Conservation (phyloP, 495 filamentous ascomycete species). For the Letharia columbiana region DNA sequence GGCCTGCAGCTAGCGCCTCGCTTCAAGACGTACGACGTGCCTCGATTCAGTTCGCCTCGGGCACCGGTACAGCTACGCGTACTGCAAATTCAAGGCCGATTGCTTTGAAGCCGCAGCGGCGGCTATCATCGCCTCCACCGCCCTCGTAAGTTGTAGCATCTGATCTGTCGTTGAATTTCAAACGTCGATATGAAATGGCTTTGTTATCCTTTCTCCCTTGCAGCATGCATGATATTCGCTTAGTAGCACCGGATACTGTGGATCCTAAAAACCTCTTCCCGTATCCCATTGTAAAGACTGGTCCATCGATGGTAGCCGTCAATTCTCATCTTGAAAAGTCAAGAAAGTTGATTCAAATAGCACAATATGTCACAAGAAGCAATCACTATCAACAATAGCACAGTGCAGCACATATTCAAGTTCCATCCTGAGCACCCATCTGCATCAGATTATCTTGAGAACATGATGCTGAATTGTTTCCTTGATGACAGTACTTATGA, state of each 20-base stretch:
- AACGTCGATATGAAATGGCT: neutral
- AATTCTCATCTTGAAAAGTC: neutral
- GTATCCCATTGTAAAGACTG: neutral
- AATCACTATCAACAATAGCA: neutral
- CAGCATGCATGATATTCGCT: neutral
- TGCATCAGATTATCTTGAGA: conserved; percentile 1
- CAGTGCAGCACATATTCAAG: neutral
- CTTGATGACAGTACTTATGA: conserved; percentile 37
- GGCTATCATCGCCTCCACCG: conserved; percentile 28
- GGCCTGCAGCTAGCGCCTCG: neutral
- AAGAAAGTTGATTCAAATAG: neutral
- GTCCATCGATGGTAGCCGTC: neutral
- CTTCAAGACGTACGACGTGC: conserved; percentile 17
- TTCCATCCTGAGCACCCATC: neutral
- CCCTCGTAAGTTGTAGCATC: conserved; percentile 25
- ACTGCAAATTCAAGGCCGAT: conserved; percentile 7
- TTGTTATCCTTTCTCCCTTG: neutral
- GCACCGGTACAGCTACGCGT: neutral
- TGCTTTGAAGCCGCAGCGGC: conserved; percentile 16
- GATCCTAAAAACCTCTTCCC: neutral
- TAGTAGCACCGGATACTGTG: neutral
- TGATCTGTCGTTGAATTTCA: neutral
- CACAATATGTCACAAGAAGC: neutral
- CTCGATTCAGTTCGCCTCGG: conserved; percentile 24
- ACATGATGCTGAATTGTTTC: neutral